phyloP scores from a whole-genome alignment of 257 asterid species.

The Petunia axillaris region DNA sequence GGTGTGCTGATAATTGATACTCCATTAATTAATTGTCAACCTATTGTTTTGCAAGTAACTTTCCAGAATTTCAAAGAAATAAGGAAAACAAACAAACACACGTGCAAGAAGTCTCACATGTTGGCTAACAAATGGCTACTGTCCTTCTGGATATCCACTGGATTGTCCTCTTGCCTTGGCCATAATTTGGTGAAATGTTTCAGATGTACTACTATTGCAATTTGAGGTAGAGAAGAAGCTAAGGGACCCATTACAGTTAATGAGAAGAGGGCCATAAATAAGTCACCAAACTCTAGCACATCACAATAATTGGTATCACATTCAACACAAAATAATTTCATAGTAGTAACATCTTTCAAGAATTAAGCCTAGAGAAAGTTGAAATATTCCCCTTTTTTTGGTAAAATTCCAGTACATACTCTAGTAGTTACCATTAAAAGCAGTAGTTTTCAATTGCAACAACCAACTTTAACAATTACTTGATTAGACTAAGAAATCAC shows the following conservation, averaged over 20 bases:
- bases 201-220: constrained; percentile 8
- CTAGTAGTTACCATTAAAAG: constrained; percentile 42
- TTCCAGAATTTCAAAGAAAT: background rate
- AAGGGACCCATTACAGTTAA: constrained; percentile 25
- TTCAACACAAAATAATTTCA: constrained; percentile 2
- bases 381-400: constrained; percentile 16
- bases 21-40: background rate
- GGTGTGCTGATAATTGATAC: background rate
- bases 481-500: constrained; percentile 31
- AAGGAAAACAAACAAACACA: background rate
- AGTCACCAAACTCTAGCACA: constrained; percentile 18
- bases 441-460: constrained; percentile 41
- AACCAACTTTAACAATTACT: constrained; percentile 27
- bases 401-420: constrained; percentile 21
- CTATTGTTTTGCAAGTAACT: background rate
- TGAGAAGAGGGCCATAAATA: constrained; percentile 17
- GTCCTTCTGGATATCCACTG: constrained; percentile 14
- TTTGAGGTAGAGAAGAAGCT: background rate
- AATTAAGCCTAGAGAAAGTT: background rate
- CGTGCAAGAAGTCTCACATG: background rate
- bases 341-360: background rate
- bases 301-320: constrained; percentile 11
- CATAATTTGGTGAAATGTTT: constrained; percentile 1
- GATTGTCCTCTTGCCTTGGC: constrained; percentile 15
- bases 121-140: constrained; percentile 4